Conservation (phyloP, 192 early-diverging fungal genomes). For the Backusella macrospora region DNA sequence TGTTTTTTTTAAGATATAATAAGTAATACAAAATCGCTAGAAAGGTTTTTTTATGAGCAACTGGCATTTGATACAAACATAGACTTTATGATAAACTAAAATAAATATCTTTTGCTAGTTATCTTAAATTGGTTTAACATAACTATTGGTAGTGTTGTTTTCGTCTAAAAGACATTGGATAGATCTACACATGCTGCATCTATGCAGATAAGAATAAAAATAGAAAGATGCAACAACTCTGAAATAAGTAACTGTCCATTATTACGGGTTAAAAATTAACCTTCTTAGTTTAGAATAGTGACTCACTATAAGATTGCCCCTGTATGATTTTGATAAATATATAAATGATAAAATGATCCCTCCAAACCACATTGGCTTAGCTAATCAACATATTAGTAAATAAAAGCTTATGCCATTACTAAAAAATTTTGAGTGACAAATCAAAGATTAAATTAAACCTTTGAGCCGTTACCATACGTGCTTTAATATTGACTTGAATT, state of each 20-base stretch:
- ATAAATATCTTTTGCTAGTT: not conserved
- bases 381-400: too few relatives aligned
- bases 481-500: too few relatives aligned
- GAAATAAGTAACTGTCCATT: not conserved
- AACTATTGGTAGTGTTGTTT: too few relatives aligned
- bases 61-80: not conserved
- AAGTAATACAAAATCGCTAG: not conserved
- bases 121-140: not conserved
- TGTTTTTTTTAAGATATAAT: not conserved
- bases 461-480: too few relatives aligned
- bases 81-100: not conserved
- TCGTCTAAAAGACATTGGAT: not conserved
- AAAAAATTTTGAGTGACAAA: too few relatives aligned
- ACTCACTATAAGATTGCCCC: conserved; percentile 1
- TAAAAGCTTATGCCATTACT: too few relatives aligned
- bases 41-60: not conserved
- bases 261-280: not conserved
- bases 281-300: not conserved
- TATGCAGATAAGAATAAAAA: not conserved
- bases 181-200: not conserved
- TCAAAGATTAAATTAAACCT: too few relatives aligned
- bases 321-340: not conserved
- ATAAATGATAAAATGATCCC: too few relatives aligned
- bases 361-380: too few relatives aligned
- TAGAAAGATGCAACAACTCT: not conserved